A percentile compares a stretch with the other conserved stretches of the same genome.
phyloP scores from a whole-genome alignment of 768 basidiomycete genomes.

The Pulveroboletus sp. region DNA sequence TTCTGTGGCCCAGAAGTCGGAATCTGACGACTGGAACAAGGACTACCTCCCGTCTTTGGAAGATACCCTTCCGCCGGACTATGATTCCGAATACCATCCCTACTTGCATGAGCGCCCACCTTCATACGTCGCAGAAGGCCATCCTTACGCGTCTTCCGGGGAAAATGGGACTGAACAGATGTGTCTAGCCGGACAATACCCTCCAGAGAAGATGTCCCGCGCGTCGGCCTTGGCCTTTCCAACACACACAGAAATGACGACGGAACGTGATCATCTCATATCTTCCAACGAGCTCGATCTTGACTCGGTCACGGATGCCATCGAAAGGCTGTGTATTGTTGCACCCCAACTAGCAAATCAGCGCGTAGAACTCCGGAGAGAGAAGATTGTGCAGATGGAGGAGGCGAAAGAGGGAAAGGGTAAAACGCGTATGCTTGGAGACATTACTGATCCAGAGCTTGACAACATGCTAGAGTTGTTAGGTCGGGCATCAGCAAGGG shows the following conservation, averaged over 20 bases:
- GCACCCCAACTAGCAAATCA: conserved; percentile 90
- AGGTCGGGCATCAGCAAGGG: conserved; percentile 64
- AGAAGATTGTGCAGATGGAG: conserved; percentile 71
- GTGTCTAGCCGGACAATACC: conserved; percentile 10
- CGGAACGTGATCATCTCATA: not conserved
- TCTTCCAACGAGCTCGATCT: conserved; percentile 62
- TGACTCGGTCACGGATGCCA: conserved; percentile 79
- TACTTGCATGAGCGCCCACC: conserved; percentile 22
- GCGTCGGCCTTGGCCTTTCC: conserved; percentile 1
- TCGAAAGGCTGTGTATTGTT: conserved; percentile 81
- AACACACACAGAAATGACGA: not conserved
- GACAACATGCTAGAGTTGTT: conserved; percentile 70
- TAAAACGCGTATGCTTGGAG: conserved; percentile 41
- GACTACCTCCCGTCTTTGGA: conserved; percentile 9
- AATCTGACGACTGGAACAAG: conserved; percentile 26
- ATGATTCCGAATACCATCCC: conserved; percentile 33
- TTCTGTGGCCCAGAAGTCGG: conserved; percentile 24
- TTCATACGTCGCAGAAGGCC: conserved; percentile 18
- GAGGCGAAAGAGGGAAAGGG: conserved; percentile 53
- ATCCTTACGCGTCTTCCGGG: not conserved
- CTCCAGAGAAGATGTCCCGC: conserved; percentile 16
- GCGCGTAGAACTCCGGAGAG: conserved; percentile 79
- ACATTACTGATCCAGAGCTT: conserved; percentile 41
- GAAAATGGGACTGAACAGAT: conserved; percentile 11
- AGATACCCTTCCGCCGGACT: conserved; percentile 49